Percentiles rank a stretch among this genome's conserved stretches.
Evolutionary conservation across 2,329 filamentous ascomycete genomes (phyloP).

Genomic region (Aspergillus ustus): DNA sequence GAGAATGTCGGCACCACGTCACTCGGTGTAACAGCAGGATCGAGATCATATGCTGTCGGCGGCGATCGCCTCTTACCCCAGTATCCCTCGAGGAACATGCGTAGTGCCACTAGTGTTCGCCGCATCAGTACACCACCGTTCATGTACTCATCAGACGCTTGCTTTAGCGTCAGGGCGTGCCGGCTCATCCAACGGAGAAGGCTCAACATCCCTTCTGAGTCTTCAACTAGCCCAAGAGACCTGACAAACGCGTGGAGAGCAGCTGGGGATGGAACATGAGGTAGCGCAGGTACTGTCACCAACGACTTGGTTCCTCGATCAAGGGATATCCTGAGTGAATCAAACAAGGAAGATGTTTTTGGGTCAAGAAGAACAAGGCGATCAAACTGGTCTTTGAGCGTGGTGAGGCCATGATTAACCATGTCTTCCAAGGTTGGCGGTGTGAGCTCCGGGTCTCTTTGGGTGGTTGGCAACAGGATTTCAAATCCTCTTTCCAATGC

Average conservation of each 20-base stretch:
- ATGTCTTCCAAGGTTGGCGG: slow-evolving; percentile 33
- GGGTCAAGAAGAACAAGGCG: slow-evolving; percentile 37
- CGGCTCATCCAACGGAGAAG: slow-evolving; percentile 50
- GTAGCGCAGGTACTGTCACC: slow-evolving; percentile 34
- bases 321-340: slow-evolving; percentile 22
- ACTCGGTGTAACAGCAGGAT: not conserved
- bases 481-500: slow-evolving; percentile 33
- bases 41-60: slow-evolving; percentile 1
- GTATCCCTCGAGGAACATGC: slow-evolving; percentile 46
- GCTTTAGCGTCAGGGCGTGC: slow-evolving; percentile 37
- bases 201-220: slow-evolving; percentile 45
- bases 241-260: slow-evolving; percentile 49
- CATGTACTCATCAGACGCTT: slow-evolving; percentile 38
- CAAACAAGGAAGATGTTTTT: slow-evolving; percentile 28
- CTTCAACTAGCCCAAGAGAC: slow-evolving; percentile 45
- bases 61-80: slow-evolving; percentile 24
- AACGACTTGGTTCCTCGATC: slow-evolving; percentile 19
- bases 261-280: slow-evolving; percentile 44
- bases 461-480: slow-evolving; percentile 28
- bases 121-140: slow-evolving; percentile 46
- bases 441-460: slow-evolving; percentile 6
- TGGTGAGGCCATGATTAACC: slow-evolving; percentile 33
- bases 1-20: slow-evolving; percentile 26
- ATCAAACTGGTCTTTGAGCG: slow-evolving; percentile 44
- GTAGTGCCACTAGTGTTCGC: slow-evolving; percentile 44